phyloP scores from a whole-genome alignment of 2,329 filamentous ascomycete species.

The Aspergillus floridensis region DNA sequence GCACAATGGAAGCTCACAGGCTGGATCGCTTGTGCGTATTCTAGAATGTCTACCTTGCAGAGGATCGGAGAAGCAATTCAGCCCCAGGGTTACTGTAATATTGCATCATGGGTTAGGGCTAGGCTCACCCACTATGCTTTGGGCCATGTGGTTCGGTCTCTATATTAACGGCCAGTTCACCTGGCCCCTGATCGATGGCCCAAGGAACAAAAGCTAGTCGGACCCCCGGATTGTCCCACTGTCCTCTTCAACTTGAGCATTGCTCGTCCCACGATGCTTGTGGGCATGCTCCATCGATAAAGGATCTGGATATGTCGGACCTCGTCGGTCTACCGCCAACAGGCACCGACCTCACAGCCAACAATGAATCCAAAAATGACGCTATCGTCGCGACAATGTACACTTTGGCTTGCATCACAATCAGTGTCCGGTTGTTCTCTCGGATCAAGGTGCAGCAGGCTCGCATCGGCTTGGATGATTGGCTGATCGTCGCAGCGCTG shows the following conservation, averaged over 20 bases:
- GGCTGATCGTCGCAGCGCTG: neutral
- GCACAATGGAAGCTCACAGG: neutral
- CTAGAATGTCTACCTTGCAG: neutral
- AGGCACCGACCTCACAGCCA: neutral
- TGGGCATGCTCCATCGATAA: neutral
- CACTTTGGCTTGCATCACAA: neutral
- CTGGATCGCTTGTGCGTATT: neutral
- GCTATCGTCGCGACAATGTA: conserved; percentile 1
- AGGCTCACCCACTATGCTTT: neutral
- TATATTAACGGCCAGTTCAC: neutral
- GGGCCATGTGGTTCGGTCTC: neutral
- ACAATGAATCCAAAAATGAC: neutral
- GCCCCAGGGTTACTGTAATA: conserved; percentile 1
- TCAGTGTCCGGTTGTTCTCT: conserved; percentile 1
- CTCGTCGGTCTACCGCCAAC: neutral
- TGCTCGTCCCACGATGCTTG: neutral
- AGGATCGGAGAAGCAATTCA: neutral
- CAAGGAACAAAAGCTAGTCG: neutral
- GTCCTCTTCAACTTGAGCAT: neutral
- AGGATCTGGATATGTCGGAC: neutral
- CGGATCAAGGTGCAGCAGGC: neutral
- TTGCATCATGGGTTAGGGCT: conserved; percentile 4
- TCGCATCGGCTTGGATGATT: neutral
- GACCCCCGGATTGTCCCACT: neutral
- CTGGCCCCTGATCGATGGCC: conserved; percentile 4